Percentiles rank a stretch among this genome's conserved stretches.
phyloP scores from a whole-genome alignment of 768 basidiomycete species.

The Rhodotorula toruloides region DNA sequence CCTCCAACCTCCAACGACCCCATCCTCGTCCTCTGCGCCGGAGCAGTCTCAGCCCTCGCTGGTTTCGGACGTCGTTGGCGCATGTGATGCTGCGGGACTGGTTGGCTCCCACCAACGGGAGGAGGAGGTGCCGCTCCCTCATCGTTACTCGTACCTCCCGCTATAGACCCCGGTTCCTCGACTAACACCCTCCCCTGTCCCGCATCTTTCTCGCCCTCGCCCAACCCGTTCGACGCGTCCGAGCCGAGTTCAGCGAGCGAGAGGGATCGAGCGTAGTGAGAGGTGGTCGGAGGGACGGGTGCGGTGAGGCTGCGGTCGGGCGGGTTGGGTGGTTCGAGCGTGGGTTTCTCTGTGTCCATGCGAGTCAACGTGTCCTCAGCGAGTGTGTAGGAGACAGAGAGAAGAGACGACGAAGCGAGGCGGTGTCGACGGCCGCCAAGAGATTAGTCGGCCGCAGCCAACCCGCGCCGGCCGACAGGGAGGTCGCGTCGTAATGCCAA shows the following conservation, averaged over 20 bases:
- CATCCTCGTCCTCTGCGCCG: too few relatives aligned
- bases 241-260: neutral
- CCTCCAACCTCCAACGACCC: too few relatives aligned
- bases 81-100: neutral
- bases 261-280: slow-evolving; percentile 4
- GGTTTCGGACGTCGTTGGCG: neutral
- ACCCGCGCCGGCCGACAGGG: too few relatives aligned
- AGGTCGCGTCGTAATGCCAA: too few relatives aligned
- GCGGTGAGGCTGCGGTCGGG: slow-evolving; percentile 1
- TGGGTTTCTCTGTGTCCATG: neutral
- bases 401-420: neutral
- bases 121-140: too few relatives aligned
- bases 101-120: neutral
- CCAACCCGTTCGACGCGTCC: too few relatives aligned
- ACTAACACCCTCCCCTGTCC: too few relatives aligned
- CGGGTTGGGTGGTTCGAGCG: neutral
- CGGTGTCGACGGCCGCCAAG: neutral
- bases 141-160: neutral
- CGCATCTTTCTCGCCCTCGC: too few relatives aligned
- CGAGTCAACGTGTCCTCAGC: neutral
- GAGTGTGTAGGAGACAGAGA: neutral
- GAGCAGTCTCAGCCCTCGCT: neutral
- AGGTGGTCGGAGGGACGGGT: neutral
- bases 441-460: too few relatives aligned
- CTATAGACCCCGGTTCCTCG: too few relatives aligned